Conservation (phyloP, 2,329 filamentous ascomycete species). For the Paradendryphiella salina region DNA sequence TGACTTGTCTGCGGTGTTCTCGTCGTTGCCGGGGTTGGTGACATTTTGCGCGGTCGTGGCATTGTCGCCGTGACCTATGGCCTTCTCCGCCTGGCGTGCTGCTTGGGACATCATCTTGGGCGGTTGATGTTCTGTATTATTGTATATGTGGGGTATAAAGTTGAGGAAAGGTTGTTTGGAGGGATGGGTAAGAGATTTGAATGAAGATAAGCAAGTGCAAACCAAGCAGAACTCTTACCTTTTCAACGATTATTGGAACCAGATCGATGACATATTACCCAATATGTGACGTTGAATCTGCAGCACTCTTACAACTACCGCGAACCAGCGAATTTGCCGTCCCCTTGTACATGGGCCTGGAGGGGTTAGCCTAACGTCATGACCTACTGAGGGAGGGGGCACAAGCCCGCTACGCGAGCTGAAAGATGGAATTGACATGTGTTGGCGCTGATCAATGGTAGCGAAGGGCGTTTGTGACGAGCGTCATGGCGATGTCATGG, state of each 20-base stretch:
- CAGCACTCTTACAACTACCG: constrained; percentile 26
- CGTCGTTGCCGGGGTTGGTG: constrained; percentile 58
- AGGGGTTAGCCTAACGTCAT: constrained; percentile 37
- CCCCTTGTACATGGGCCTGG: constrained; percentile 34
- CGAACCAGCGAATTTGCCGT: constrained; percentile 17
- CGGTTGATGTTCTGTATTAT: constrained; percentile 9
- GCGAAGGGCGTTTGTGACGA: constrained; percentile 18
- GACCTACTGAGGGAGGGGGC: constrained; percentile 28
- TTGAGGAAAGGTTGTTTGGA: not conserved
- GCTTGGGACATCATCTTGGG: constrained; percentile 52
- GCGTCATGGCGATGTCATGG: constrained; percentile 39
- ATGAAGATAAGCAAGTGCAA: not conserved
- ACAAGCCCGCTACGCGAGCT: constrained; percentile 20
- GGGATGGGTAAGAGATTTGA: not conserved
- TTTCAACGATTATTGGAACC: constrained; percentile 17
- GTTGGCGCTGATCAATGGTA: constrained; percentile 21
- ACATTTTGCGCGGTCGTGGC: constrained; percentile 70
- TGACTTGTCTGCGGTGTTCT: constrained; percentile 50
- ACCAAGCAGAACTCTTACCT: constrained; percentile 12
- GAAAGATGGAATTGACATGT: constrained; percentile 17
- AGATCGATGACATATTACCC: constrained; percentile 32
- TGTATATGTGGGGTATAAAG: not conserved
- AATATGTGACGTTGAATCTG: constrained; percentile 17
- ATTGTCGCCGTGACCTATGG: constrained; percentile 68
- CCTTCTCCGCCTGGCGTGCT: constrained; percentile 68